Conservation (phyloP, 768 basidiomycete species). For the Harrya chromipes region DNA sequence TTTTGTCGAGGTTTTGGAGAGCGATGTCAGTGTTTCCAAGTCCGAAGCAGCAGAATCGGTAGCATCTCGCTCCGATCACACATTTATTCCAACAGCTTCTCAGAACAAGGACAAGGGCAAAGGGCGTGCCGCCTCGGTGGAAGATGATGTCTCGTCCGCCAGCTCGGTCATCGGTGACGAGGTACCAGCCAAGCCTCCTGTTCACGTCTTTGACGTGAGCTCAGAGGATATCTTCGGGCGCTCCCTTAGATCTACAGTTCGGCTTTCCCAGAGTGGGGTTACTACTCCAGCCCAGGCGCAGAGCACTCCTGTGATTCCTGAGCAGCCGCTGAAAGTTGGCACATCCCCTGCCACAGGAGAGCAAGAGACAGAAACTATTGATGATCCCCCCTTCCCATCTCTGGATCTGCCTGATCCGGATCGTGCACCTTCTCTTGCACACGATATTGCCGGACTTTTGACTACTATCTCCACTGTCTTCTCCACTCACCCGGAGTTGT, state of each 20-base stretch:
- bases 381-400: conserved; percentile 52
- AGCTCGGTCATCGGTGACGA: conserved; percentile 42
- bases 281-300: conserved; percentile 35
- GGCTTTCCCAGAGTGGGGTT: conserved; percentile 17
- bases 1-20: conserved; percentile 57
- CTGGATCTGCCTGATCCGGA: conserved; percentile 33
- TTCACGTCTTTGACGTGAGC: conserved; percentile 53
- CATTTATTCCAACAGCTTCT: conserved; percentile 11
- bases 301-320: conserved; percentile 39
- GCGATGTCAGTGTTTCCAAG: conserved; percentile 35
- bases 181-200: conserved; percentile 51
- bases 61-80: conserved; percentile 27
- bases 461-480: conserved; percentile 53
- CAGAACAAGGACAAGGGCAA: conserved; percentile 52
- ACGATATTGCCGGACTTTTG: conserved; percentile 64
- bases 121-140: conserved; percentile 26
- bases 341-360: conserved; percentile 8
- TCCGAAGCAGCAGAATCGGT: conserved; percentile 29
- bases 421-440: conserved; percentile 46
- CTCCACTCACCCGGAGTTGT: conserved; percentile 66
- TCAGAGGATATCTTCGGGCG: conserved; percentile 25
- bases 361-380: conserved; percentile 11
- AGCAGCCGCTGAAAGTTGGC: conserved; percentile 20
- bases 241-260: conserved; percentile 14
- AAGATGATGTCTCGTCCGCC: conserved; percentile 38